Percentiles rank a stretch among this genome's conserved stretches.
phyloP scores from a whole-genome alignment of 176 grass and related monocot genomes.

The Leersia perrieri region DNA sequence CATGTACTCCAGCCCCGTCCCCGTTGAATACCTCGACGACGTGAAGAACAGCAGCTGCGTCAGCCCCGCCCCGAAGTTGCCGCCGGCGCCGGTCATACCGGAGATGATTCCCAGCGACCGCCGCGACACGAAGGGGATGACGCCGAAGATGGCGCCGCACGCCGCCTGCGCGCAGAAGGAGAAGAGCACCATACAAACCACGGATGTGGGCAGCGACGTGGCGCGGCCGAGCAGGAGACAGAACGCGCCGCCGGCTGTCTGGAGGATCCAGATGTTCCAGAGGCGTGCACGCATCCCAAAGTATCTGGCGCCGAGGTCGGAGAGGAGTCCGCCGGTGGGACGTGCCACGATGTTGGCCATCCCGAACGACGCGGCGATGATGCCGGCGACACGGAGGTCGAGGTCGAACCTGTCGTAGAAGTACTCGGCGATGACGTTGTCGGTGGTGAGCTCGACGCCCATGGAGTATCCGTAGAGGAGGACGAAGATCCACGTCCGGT shows the following conservation, averaged over 20 bases:
- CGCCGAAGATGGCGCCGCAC: conserved; percentile 71
- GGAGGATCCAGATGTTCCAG: conserved; percentile 92
- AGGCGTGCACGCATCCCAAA: conserved; percentile 78
- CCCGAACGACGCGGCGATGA: conserved; percentile 82
- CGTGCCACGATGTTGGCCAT: conserved; percentile 83
- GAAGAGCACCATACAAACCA: conserved; percentile 74
- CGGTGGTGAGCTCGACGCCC: conserved; percentile 90
- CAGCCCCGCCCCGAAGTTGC: conserved; percentile 70
- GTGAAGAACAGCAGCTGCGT: conserved; percentile 94
- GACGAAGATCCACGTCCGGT: conserved; percentile 89
- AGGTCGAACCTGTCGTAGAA: conserved; percentile 75
- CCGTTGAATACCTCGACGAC: conserved; percentile 54
- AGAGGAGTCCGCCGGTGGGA: conserved; percentile 57
- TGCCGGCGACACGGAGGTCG: conserved; percentile 65
- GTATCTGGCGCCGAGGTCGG: conserved; percentile 49
- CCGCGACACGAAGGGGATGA: conserved; percentile 72
- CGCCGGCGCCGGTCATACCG: conserved; percentile 68
- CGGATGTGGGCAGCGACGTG: conserved; percentile 41
- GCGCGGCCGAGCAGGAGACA: conserved; percentile 66
- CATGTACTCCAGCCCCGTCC: conserved; percentile 55
- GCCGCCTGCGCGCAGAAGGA: conserved; percentile 84
- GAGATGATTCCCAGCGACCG: conserved; percentile 73
- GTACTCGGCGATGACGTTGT: conserved; percentile 96
- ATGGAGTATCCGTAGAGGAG: conserved; percentile 85
- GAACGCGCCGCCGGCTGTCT: conserved; percentile 77